phyloP scores from a whole-genome alignment of 306 rosid genomes.

The Dryas drummondii region DNA sequence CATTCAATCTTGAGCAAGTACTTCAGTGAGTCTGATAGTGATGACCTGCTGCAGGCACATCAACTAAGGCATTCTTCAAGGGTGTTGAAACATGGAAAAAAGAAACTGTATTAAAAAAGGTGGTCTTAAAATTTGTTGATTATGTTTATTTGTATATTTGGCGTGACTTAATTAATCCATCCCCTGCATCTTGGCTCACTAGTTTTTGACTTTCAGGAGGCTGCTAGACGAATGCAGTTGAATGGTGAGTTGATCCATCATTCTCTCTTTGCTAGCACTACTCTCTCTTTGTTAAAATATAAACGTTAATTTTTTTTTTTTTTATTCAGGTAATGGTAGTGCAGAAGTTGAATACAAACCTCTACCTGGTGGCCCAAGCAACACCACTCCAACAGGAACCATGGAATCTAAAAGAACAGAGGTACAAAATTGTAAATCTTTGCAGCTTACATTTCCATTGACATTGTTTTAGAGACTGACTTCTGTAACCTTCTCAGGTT shows the following conservation, averaged over 20 bases:
- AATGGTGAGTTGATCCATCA: conserved; percentile 40
- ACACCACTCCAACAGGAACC: conserved; percentile 18
- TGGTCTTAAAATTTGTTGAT: neutral
- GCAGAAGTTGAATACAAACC: conserved; percentile 51
- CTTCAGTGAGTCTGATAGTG: neutral
- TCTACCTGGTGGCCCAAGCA: conserved; percentile 44
- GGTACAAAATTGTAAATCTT: conserved; percentile 17
- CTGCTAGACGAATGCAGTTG: conserved; percentile 42
- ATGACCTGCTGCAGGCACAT: conserved; percentile 51
- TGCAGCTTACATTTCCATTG: neutral
- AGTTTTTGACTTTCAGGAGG: conserved; percentile 51
- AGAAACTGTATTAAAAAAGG: conserved; percentile 77
- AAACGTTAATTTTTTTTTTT: neutral
- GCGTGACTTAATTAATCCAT: neutral
- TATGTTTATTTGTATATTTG: neutral
- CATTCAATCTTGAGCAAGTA: neutral
- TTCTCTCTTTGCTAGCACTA: neutral
- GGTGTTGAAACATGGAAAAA: conserved; percentile 79
- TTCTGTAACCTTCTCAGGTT: conserved; percentile 37
- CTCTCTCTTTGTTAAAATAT: neutral
- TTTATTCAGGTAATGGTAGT: conserved; percentile 39
- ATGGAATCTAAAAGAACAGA: conserved; percentile 27
- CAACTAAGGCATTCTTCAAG: conserved; percentile 68
- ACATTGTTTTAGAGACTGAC: conserved; percentile 5
- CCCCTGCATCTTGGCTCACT: neutral